Base-by-base conservation (phyloP, 1,284 basidiomycete species). In the Ustanciosporium gigantosporum region DNA sequence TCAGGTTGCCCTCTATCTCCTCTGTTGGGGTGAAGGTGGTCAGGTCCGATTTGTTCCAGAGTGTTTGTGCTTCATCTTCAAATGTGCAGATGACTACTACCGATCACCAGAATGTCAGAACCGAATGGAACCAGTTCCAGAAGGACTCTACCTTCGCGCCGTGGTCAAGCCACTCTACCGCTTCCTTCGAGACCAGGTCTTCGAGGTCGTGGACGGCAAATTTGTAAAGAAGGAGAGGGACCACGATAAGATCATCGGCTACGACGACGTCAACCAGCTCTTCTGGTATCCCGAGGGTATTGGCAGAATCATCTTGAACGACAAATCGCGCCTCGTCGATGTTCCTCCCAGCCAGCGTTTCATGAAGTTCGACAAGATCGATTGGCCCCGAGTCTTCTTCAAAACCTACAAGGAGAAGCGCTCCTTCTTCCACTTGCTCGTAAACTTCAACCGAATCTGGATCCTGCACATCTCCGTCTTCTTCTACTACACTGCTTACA, bases 231-330 rank as follows among this genome's bases (percentile, higher is more conserved):
- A 89, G 75, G 94, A 98, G 82, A 84, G 84, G 75, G 94, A 99
- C 73, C 95, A 97, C 78, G 87, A 92, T 60, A 84, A 88, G 66
- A 91, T 96, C 74, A 96, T 99, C 76, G 95, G 94, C 11, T 99
- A 99, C 77, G 94, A 99, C 79, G 94, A 98, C 79, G 89, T 98
- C 72, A 98, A 99, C 79, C 94, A 98, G 79, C 82, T 99, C 36
- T 99, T 99, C 81, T 99, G 94, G 94, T 99, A 98, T 79, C 95
- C 95, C 4, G 95, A 99, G 73, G 95, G 95, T 31, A 94, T 99
- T 71, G 89, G 91, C 22, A 84, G 91, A 31, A 97, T 98, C 70
- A 84, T 87, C 13, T 83, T 97, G 31, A 84, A 82, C 19, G 91
- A 97, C 82, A 93, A 91, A 83, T 72, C 68, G 27, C 62, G 90